phyloP scores from a whole-genome alignment of 192 early-diverging fungal species.

The Podila horticola region DNA sequence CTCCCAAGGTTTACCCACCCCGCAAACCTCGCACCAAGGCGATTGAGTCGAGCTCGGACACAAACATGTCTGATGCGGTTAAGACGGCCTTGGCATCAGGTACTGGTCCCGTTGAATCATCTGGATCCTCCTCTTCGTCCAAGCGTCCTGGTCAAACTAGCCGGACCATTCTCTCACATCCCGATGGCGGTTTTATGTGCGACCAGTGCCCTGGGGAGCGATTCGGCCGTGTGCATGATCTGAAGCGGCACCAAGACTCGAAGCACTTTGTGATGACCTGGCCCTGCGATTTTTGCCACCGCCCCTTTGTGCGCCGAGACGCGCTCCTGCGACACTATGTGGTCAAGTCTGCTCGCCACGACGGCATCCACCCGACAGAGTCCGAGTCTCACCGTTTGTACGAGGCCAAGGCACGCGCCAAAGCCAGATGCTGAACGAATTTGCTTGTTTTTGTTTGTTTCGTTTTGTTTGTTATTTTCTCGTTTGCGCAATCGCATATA shows the following conservation, averaged over 20 bases:
- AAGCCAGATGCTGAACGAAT: neutral
- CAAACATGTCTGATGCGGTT: neutral
- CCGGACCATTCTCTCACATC: neutral
- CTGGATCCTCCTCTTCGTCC: neutral
- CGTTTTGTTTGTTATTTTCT: neutral
- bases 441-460: neutral
- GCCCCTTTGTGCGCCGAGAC: neutral
- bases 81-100: neutral
- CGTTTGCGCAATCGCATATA: neutral
- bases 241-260: slow-evolving; percentile 2
- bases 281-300: neutral
- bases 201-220: neutral
- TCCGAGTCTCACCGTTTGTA: neutral
- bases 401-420: slow-evolving; percentile 2
- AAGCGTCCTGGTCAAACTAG: neutral
- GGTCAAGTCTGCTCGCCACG: neutral
- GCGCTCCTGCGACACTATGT: neutral
- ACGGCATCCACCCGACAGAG: neutral
- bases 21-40: slow-evolving; percentile 8
- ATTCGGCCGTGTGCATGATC: neutral
- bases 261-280: slow-evolving; percentile 4
- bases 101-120: neutral
- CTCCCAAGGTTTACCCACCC: slow-evolving; percentile 36
- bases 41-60: neutral
- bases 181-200: neutral